Conservation (phyloP, 306 rosid genomes). For the Cicer chorassanicum region DNA sequence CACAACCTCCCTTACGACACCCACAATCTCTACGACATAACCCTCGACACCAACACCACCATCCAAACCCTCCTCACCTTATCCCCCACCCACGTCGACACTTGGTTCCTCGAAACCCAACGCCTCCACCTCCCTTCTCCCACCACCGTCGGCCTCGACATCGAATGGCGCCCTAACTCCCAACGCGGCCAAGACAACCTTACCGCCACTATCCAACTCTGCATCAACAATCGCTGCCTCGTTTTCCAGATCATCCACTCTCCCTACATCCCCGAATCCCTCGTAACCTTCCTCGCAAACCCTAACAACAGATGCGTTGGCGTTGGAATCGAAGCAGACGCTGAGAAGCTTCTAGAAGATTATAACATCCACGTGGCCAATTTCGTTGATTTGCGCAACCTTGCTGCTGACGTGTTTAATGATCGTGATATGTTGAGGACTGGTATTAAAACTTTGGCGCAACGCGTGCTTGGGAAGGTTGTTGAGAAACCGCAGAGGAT, state of each 20-base stretch:
- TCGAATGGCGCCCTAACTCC: conserved; percentile 48
- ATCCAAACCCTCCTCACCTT: conserved; percentile 40
- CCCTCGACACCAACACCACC: not conserved
- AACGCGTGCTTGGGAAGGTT: not conserved
- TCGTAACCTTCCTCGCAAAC: conserved; percentile 29
- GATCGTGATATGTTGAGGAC: not conserved
- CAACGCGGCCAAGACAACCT: conserved; percentile 18
- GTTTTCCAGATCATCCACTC: conserved; percentile 45
- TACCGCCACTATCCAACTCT: conserved; percentile 39
- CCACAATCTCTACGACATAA: conserved; percentile 38
- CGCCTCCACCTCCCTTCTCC: not conserved
- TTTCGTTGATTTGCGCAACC: conserved; percentile 26
- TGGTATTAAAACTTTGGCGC: not conserved
- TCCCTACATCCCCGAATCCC: conserved; percentile 11
- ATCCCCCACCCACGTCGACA: conserved; percentile 39
- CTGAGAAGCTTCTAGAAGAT: conserved; percentile 34
- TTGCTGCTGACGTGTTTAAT: conserved; percentile 37
- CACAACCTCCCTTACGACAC: conserved; percentile 1
- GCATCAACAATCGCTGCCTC: conserved; percentile 38
- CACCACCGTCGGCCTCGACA: conserved; percentile 41
- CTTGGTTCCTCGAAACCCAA: conserved; percentile 41
- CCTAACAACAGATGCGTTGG: conserved; percentile 39
- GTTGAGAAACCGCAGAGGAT: conserved; percentile 35
- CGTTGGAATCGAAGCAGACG: conserved; percentile 41
- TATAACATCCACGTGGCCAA: not conserved